Conservation (phyloP, 805 yeast species). For the Teunomyces barrocoloradensis region DNA sequence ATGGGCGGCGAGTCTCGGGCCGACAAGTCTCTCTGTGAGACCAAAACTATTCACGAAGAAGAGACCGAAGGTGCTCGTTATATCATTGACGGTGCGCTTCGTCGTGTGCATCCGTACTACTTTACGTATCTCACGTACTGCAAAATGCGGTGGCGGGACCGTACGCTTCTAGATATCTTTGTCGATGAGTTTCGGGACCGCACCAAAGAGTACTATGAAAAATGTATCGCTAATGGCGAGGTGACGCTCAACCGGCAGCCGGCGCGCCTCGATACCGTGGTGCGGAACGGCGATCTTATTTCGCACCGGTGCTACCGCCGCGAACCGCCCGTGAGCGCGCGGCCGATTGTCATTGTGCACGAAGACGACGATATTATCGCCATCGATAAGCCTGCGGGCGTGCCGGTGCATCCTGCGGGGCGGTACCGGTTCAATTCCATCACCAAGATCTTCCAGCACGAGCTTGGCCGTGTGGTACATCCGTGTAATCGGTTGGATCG, state of each 20-base stretch:
- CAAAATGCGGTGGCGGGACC: conserved; percentile 86
- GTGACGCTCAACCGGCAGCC: conserved; percentile 69
- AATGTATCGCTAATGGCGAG: conserved; percentile 53
- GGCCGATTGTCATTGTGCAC: conserved; percentile 60
- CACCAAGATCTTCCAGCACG: conserved; percentile 73
- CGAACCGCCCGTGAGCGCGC: conserved; percentile 77
- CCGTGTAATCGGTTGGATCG: conserved; percentile 85
- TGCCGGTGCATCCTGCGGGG: conserved; percentile 97
- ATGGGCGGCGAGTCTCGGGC: conserved; percentile 31
- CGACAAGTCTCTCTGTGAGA: conserved; percentile 15
- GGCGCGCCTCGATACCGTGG: conserved; percentile 61
- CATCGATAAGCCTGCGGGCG: conserved; percentile 90
- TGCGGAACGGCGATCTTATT: conserved; percentile 80
- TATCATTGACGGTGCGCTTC: conserved; percentile 53
- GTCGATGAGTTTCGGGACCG: conserved; percentile 81
- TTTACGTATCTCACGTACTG: conserved; percentile 90
- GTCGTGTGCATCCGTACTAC: conserved; percentile 81
- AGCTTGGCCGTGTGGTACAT: conserved; percentile 64
- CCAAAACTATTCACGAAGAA: conserved; percentile 49
- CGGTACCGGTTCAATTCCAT: conserved; percentile 71
- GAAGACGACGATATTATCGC: conserved; percentile 77
- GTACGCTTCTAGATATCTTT: conserved; percentile 79
- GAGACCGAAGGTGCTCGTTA: conserved; percentile 60
- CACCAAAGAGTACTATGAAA: conserved; percentile 61
- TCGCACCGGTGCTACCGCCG: conserved; percentile 81